These are phyloP conservation scores for Crotalaria pallida DNA, from an alignment of 306 rosid species.

Conservation along the genomic window DNA sequence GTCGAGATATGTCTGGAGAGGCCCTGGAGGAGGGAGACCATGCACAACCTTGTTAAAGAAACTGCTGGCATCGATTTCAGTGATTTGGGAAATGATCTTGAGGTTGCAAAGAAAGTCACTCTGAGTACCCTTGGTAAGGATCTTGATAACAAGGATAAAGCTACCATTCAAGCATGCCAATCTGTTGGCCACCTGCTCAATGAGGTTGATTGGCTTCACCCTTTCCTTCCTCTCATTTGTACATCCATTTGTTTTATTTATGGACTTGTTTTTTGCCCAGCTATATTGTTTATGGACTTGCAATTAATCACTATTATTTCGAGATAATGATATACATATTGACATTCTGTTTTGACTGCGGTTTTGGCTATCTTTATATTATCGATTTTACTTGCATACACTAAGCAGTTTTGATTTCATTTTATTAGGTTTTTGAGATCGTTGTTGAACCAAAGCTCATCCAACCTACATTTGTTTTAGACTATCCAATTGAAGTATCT, in stretches of 20 bases:
- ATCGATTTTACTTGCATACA: conserved; percentile 10
- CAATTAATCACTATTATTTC: not conserved
- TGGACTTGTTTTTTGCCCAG: no score
- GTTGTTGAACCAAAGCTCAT: conserved; percentile 83
- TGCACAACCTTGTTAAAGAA: conserved; percentile 97
- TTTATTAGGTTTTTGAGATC: conserved; percentile 75
- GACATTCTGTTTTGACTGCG: not conserved
- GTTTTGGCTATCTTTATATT: conserved; percentile 9
- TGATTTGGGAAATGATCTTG: conserved; percentile 63
- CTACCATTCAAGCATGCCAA: conserved; percentile 63
- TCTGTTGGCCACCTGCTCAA: conserved; percentile 81
- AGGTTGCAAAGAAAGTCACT: conserved; percentile 60
- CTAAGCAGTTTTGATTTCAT: conserved; percentile 22
- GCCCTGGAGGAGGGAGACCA: conserved; percentile 96
- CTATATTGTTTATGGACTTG: no score
- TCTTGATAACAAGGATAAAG: conserved; percentile 69
- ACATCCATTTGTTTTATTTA: conserved; percentile 3
- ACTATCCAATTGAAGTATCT: conserved; percentile 95
- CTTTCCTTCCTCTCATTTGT: not conserved
- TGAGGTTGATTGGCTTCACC: conserved; percentile 55
- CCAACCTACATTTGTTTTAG: conserved; percentile 96
- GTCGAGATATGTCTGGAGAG: conserved; percentile 73
- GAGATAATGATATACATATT: not conserved
- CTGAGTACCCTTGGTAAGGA: conserved; percentile 42
- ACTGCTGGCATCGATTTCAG: conserved; percentile 58